Evolutionary conservation across 192 early-diverging fungal genomes (phyloP), one percentile per base, ranked within the genome.

Genomic region (Radiomyces spectabilis): DNA sequence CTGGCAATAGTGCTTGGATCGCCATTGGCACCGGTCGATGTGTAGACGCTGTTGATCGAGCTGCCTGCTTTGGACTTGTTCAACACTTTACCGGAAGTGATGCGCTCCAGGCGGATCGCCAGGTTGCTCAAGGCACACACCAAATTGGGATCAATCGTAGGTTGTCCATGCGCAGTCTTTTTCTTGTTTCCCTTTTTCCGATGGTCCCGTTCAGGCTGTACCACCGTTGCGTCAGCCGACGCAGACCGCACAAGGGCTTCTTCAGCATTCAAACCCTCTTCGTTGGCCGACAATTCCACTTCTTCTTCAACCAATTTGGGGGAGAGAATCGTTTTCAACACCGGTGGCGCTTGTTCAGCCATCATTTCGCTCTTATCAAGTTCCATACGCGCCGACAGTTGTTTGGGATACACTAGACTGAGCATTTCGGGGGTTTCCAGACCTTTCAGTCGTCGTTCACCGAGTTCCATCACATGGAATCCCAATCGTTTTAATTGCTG

Each of bases 401-500:
- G 55, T 33, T 60, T 71, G 1, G 80, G 74, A 57, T 85, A 84
- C n/a, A 93, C 84, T 64, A 87, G 52, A 32, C 78, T 85, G n/a
- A 93, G 66, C 54, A 82, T 75, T 63, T 95, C 93, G 4, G 89
- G 88, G 3, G 87, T 91, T 66, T 95, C 92, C 27, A 95, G 64
- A 0, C 92, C 92, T 72, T 95, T 95, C 13, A 95, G 74, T 44
- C 84, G 85, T 24, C 75, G 77, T 51, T 91, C 91, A 21, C 91
- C 92, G 12, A 93, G 76, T 52, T 80, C 81, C 66, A 87, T 76
- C 3, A 84, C 64, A 41, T 78, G 69, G 29, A 86, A 79, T 10
- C 83, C 83, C 41, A 90, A 64, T 52, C 79, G 82, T 38, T 76
- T 75, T 13, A 90, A 71, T 12, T 59, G 52, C 1, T 55, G 30